Conservation (phyloP, 164 flowering plant genomes). For the Protea cynaroides region DNA sequence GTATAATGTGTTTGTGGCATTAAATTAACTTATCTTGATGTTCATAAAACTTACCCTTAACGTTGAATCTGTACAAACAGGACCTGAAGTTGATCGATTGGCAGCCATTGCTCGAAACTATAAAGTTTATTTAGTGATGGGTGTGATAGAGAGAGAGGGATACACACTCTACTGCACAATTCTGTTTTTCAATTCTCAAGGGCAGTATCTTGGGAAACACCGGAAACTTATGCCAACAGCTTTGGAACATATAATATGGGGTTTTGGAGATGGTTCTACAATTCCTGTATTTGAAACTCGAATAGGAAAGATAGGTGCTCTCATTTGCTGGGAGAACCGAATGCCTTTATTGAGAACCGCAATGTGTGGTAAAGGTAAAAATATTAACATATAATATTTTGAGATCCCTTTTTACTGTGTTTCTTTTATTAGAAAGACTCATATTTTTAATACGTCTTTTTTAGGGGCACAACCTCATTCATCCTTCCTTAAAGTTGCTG, state of each 20-base stretch:
- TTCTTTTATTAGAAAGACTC: no score
- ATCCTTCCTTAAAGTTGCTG: no score
- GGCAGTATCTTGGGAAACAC: constrained; percentile 69
- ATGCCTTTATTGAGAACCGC: constrained; percentile 79
- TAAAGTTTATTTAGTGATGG: constrained; percentile 65
- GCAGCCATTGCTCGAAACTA: constrained; percentile 84
- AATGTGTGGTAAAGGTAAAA: constrained; percentile 68
- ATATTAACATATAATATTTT: no score
- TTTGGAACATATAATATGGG: constrained; percentile 70
- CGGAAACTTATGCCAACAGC: constrained; percentile 75
- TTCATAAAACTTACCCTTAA: no score
- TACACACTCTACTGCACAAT: constrained; percentile 70
- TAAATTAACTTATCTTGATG: no score
- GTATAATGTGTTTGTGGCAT: no score
- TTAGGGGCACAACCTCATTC: no score
- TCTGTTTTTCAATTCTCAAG: constrained; percentile 65
- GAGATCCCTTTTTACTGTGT: no score
- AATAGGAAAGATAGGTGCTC: constrained; percentile 69
- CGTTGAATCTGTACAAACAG: constrained; percentile 17
- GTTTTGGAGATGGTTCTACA: constrained; percentile 80
- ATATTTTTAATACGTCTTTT: no score
- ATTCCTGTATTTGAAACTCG: constrained; percentile 69
- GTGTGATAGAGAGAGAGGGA: constrained; percentile 75
- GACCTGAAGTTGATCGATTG: constrained; percentile 69
- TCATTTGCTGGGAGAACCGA: constrained; percentile 75